Evolutionary conservation across 495 filamentous ascomycete species (phyloP).

Genomic region (Letharia columbiana): DNA sequence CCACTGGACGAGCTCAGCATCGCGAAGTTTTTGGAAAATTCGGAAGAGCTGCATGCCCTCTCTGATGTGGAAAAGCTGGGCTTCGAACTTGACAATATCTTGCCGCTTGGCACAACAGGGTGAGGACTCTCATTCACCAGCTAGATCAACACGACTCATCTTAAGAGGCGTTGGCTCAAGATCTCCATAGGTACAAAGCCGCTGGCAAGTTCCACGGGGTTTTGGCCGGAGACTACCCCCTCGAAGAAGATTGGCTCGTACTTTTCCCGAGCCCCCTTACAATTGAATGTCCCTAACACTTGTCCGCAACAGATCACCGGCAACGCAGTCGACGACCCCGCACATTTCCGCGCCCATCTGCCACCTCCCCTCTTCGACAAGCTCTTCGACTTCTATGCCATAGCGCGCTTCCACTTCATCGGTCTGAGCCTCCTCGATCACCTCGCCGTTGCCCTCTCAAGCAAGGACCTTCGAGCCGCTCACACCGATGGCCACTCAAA

Average conservation of each 20-base stretch:
- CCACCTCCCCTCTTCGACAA: background rate
- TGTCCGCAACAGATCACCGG: background rate
- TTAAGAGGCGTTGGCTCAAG: background rate
- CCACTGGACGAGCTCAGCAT: background rate
- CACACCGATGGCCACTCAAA: background rate
- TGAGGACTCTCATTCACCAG: background rate
- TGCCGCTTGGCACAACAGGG: background rate
- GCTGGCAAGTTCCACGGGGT: background rate
- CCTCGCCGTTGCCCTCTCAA: background rate
- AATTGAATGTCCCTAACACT: background rate
- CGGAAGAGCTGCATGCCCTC: background rate
- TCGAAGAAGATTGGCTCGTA: slow-evolving; percentile 6
- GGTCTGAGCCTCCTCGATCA: background rate
- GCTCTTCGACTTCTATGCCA: background rate
- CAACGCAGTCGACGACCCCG: slow-evolving; percentile 1
- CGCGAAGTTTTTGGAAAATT: background rate
- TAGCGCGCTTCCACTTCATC: background rate
- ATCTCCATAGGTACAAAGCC: background rate
- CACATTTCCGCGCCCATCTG: background rate
- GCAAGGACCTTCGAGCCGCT: background rate
- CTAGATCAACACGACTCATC: background rate
- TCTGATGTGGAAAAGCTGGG: background rate
- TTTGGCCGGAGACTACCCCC: background rate
- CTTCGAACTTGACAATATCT: background rate
- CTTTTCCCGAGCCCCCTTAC: background rate